phyloP scores from a whole-genome alignment of 1,284 basidiomycete species.

The Rhizoctonia solani region DNA sequence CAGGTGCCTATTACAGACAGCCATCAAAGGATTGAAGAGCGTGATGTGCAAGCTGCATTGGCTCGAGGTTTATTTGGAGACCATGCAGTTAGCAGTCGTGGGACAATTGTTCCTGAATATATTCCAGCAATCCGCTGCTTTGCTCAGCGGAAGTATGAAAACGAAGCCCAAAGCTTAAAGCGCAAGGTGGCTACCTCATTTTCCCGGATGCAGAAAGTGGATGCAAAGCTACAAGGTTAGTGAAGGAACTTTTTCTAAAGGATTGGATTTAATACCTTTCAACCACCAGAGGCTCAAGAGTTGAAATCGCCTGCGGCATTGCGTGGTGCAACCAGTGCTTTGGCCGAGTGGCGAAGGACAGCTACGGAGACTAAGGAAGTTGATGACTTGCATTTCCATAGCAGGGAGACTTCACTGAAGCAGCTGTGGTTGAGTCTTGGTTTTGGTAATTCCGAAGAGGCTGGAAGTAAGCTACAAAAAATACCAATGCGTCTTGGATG shows the following conservation, averaged over 20 bases:
- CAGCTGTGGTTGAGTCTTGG: not conserved
- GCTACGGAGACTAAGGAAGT: not conserved
- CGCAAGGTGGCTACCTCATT: too few relatives aligned
- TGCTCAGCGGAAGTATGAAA: not conserved
- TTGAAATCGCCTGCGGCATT: not conserved
- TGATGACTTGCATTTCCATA: not conserved
- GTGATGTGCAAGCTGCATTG: not conserved
- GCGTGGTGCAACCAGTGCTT: not conserved
- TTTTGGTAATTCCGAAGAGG: too few relatives aligned
- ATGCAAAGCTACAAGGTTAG: too few relatives aligned
- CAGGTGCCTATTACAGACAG: not conserved
- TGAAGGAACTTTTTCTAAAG: too few relatives aligned
- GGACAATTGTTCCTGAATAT: not conserved
- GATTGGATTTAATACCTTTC: not conserved
- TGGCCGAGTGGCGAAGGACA: not conserved
- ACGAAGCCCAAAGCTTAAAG: not conserved
- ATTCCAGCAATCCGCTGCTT: not conserved
- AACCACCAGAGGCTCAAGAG: not conserved
- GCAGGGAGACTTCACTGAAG: not conserved
- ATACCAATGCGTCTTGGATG: not conserved
- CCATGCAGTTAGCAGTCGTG: not conserved
- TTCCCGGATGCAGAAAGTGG: too few relatives aligned
- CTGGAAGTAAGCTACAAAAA: not conserved
- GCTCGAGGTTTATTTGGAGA: not conserved
- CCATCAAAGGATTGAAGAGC: not conserved